phyloP scores from a whole-genome alignment of 2,329 filamentous ascomycete genomes.

The Xylariaceae sp. region DNA sequence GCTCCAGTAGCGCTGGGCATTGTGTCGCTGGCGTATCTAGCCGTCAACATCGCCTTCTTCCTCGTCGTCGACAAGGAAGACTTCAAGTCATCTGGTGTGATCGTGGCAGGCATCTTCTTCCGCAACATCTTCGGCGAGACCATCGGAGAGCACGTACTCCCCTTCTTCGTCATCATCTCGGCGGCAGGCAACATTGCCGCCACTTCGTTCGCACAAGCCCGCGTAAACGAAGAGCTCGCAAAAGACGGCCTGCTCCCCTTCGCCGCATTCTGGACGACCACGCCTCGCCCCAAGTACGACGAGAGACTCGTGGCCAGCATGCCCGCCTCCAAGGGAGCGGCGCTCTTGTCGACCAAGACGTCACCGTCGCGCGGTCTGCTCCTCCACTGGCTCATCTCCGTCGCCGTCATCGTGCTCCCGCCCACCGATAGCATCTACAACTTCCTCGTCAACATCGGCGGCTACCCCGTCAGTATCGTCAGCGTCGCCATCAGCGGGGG shows the following conservation, averaged over 20 bases:
- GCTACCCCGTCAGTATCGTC: conserved; percentile 33
- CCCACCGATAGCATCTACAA: conserved; percentile 39
- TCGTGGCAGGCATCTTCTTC: conserved; percentile 55
- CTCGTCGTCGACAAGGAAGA: conserved; percentile 53
- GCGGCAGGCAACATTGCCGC: conserved; percentile 45
- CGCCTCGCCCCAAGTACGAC: conserved; percentile 1
- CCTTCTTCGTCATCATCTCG: conserved; percentile 41
- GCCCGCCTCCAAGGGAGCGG: conserved; percentile 2
- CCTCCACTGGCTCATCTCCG: conserved; percentile 59
- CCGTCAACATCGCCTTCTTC: conserved; percentile 56
- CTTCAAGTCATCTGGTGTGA: conserved; percentile 47
- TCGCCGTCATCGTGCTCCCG: conserved; percentile 48
- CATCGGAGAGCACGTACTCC: conserved; percentile 38
- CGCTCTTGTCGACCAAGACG: conserved; percentile 3
- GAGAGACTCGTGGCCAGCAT: conserved; percentile 11
- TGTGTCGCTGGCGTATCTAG: conserved; percentile 52
- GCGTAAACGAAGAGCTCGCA: conserved; percentile 44
- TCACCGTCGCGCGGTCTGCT: conserved; percentile 35
- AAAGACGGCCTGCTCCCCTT: conserved; percentile 43
- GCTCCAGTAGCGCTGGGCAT: conserved; percentile 50
- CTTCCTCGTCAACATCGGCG: conserved; percentile 34
- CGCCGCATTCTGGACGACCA: conserved; percentile 29
- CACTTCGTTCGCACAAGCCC: conserved; percentile 43
- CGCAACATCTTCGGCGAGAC: conserved; percentile 46
- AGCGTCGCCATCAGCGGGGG: conserved; percentile 30